Conservation (phyloP, 257 asterid species). For the Fraxinus cuspidata region DNA sequence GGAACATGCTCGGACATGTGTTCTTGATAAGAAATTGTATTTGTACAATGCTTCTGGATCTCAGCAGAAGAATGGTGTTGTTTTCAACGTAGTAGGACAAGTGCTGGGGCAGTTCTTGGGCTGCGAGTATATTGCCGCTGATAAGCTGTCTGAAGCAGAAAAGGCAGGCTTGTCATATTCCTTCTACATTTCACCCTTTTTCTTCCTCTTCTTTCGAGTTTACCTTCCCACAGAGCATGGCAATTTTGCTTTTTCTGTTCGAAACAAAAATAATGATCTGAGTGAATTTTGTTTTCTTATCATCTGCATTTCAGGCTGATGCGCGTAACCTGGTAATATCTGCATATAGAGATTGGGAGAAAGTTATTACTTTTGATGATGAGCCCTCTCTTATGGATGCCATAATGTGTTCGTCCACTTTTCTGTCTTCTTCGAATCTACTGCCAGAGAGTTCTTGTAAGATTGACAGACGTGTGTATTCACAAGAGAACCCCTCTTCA, state of each 20-base stretch:
- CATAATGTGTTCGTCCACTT: slow-evolving; percentile 35
- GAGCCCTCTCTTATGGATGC: slow-evolving; percentile 45
- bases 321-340: slow-evolving; percentile 56
- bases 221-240: not conserved
- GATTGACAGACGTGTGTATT: slow-evolving; percentile 34
- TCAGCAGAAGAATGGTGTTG: slow-evolving; percentile 57
- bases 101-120: slow-evolving; percentile 63
- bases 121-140: slow-evolving; percentile 48
- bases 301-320: slow-evolving; percentile 52
- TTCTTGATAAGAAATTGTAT: slow-evolving; percentile 62
- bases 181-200: not conserved
- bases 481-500: slow-evolving; percentile 38
- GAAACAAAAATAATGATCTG: not conserved
- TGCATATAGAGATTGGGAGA: slow-evolving; percentile 63
- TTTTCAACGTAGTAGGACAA: slow-evolving; percentile 76
- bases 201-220: too few relatives aligned
- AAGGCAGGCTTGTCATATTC: slow-evolving; percentile 47
- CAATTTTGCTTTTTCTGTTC: slow-evolving; percentile 9
- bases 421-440: slow-evolving; percentile 44
- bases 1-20: slow-evolving; percentile 79
- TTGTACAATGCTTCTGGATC: slow-evolving; percentile 51
- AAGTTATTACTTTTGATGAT: slow-evolving; percentile 61
- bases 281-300: not conserved
- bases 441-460: slow-evolving; percentile 43
- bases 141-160: slow-evolving; percentile 70